Conservation (phyloP, 495 filamentous ascomycete genomes). For the Neurospora sp. region DNA sequence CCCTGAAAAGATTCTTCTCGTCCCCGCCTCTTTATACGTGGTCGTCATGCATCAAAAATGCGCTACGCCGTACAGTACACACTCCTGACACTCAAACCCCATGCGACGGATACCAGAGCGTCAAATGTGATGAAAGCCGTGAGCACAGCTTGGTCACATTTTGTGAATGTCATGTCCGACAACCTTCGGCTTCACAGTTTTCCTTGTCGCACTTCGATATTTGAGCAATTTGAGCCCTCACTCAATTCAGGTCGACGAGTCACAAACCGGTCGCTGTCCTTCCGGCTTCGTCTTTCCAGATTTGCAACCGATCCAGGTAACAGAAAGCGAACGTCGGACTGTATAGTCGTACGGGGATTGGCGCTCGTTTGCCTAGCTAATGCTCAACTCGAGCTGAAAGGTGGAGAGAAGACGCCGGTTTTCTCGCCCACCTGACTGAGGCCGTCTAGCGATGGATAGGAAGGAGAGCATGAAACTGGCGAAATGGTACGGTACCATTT, state of each 20-base stretch:
- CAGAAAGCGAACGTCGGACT: background rate
- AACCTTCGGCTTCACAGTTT: background rate
- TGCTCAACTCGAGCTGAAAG: background rate
- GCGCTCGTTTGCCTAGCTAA: background rate
- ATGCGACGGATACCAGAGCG: background rate
- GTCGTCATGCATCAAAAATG: background rate
- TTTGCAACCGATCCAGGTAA: background rate
- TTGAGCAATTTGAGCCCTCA: background rate
- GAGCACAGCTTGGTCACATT: background rate
- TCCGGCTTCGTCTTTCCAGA: background rate
- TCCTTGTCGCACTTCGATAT: background rate
- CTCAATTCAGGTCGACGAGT: background rate
- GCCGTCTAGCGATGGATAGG: background rate
- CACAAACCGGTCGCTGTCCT: background rate
- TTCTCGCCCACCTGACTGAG: background rate
- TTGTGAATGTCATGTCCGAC: background rate
- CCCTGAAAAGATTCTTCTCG: background rate
- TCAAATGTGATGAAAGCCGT: background rate
- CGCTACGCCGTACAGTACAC: background rate
- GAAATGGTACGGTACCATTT: background rate
- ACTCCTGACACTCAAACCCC: background rate
- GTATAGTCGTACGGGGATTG: background rate
- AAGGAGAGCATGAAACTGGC: background rate
- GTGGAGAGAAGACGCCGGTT: background rate
- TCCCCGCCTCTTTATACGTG: background rate